Conservation (phyloP, 2,329 filamentous ascomycete species). For the Pseudofabraea citricarpa region DNA sequence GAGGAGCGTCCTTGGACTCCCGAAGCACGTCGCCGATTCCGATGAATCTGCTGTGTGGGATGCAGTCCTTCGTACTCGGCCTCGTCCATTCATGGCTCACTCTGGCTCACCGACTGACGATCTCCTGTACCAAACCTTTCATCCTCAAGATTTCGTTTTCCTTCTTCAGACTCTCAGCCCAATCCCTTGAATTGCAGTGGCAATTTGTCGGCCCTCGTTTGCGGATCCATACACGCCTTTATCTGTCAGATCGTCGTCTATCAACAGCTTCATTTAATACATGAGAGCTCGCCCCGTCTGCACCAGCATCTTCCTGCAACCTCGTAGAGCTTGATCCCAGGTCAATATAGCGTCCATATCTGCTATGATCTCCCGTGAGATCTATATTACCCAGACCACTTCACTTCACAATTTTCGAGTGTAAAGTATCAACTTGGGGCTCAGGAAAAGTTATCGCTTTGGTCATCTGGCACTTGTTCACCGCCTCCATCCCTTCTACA, state of each 20-base stretch:
- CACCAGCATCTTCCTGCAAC: conserved; percentile 1
- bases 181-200: conserved; percentile 1
- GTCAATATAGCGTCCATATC: not conserved
- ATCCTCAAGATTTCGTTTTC: not conserved
- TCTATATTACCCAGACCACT: not conserved
- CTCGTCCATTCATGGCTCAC: not conserved
- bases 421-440: not conserved
- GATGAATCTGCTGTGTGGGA: not conserved
- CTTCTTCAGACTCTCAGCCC: not conserved
- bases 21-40: conserved; percentile 1
- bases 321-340: conserved; percentile 1
- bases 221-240: not conserved
- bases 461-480: conserved; percentile 1
- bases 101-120: not conserved
- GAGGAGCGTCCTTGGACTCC: not conserved
- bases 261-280: conserved; percentile 2
- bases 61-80: conserved; percentile 1
- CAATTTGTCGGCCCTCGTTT: conserved; percentile 1
- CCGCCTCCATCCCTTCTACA: not conserved
- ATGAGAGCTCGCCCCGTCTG: not conserved
- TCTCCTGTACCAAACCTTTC: not conserved
- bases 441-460: conserved; percentile 2
- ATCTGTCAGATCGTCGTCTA: not conserved
- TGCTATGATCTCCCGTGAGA: conserved; percentile 1
- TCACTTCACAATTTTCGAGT: not conserved